These are phyloP conservation scores for Megacollybia marginata DNA, from an alignment of 768 basidiomycete genomes.

Conservation along the genomic window DNA sequence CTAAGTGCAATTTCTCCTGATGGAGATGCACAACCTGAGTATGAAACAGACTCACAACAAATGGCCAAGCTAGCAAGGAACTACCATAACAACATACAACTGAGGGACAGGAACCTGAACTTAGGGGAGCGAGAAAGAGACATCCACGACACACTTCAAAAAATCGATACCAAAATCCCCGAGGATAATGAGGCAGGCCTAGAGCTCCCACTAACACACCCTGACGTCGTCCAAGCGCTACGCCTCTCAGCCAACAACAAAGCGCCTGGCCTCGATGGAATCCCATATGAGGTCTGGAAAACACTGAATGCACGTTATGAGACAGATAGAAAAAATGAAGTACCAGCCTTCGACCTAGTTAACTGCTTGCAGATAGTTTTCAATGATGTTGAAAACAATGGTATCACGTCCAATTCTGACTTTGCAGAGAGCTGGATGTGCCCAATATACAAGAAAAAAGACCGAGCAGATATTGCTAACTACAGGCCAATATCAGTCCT, in stretches of 20 bases:
- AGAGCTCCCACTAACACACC: neutral
- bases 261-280: constrained; percentile 4
- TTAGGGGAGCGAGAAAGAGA: neutral
- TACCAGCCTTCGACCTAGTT: neutral
- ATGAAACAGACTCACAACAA: neutral
- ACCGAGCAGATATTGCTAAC: constrained; percentile 8
- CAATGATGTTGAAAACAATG: constrained; percentile 9
- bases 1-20: too few species aligned
- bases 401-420: neutral
- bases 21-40: too few species aligned
- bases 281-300: constrained; percentile 13
- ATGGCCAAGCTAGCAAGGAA: neutral
- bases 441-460: constrained; percentile 4
- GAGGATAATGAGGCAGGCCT: neutral
- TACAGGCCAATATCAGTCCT: constrained; percentile 16
- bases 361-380: neutral
- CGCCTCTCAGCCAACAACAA: neutral
- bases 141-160: neutral
- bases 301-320: neutral
- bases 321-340: neutral
- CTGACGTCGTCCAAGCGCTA: neutral
- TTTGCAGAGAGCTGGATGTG: constrained; percentile 15
- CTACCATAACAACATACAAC: neutral
- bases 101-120: neutral
- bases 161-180: neutral